Base-by-base conservation (phyloP, 2,329 filamentous ascomycete species). In the Myriosclerotinia scirpicola region DNA sequence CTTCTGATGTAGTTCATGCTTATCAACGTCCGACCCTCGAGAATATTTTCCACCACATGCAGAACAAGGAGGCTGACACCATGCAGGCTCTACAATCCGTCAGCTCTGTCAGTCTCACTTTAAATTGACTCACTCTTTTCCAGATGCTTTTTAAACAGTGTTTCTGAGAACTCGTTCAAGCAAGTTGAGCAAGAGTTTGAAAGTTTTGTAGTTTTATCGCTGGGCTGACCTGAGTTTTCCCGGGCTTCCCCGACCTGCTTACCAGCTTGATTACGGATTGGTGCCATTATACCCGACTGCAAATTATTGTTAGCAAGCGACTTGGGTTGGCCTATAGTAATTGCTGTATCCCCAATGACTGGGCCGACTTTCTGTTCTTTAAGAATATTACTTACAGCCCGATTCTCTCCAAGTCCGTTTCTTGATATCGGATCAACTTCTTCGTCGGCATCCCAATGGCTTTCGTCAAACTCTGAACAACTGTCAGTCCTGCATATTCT, bases 51-150 rank as follows among this genome's bases (percentile, higher is more conserved):
- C 55, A 34, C 40, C 42, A 26, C 55, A 58, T 46, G 12, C 14
- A 58, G 40, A 34, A 17, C 55, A 58, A 58, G 55, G 55, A 58
- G 26, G 22, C 34, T 46, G 55, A 20, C 55, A 44, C 55, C 55
- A 46, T 20, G 20, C 22, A 58, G 55, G 55, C 38, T 9, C 55
- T 58, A 42, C 22, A 44, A n/a, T 58, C 15, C n/a, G 9, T 58
- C 30, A 58, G 55, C 14, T 14, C 40, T 34, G 6, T 34, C 17
- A 34, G 26, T 58, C 42, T 30, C 14, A 44, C 12, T 15, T 20
- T 42, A 44, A 46, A 4, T 40, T 20, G 17, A 58, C 55, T 58
- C 26, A 58, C 55, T 58, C 17, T 44, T 44, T 20, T 44, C 14
- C 15, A 44, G 15, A 22, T 58, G 55, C 22, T 20, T 22, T 46